phyloP scores from a whole-genome alignment of 108 stramenopile genomes.

The Aurantiochytrium sp. region DNA sequence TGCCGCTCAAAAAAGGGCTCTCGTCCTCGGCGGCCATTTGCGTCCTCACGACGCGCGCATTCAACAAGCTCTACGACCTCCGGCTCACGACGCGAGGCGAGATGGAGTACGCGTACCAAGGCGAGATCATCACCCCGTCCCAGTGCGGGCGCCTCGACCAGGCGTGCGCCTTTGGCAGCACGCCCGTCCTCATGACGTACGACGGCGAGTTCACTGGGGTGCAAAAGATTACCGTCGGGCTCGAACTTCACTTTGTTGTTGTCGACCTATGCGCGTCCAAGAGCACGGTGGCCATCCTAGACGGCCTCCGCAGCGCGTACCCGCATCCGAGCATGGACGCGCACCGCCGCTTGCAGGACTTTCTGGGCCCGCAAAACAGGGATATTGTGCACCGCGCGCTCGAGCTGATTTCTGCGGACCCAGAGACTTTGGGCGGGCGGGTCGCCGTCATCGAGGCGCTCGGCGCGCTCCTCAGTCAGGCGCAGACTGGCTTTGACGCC shows the following conservation, averaged over 20 bases:
- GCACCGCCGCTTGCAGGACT: slow-evolving; percentile 4
- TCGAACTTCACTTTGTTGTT: slow-evolving; percentile 30
- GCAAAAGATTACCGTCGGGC: not conserved
- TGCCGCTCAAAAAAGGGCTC: slow-evolving; percentile 45
- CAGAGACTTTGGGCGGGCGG: not conserved
- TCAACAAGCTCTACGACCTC: slow-evolving; percentile 28
- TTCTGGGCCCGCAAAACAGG: slow-evolving; percentile 3
- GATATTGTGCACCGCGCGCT: not conserved
- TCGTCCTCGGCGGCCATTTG: slow-evolving; percentile 44
- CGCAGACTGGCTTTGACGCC: slow-evolving; percentile 24
- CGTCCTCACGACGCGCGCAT: slow-evolving; percentile 37
- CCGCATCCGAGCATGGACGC: slow-evolving; percentile 18
- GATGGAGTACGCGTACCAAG: slow-evolving; percentile 43
- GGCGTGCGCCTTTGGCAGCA: slow-evolving; percentile 42
- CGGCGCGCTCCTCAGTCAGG: slow-evolving; percentile 31
- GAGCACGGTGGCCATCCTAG: slow-evolving; percentile 36
- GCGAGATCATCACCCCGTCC: slow-evolving; percentile 36
- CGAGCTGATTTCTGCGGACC: slow-evolving; percentile 24
- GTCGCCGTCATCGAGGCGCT: not conserved
- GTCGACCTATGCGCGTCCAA: slow-evolving; percentile 34
- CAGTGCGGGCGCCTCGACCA: slow-evolving; percentile 50
- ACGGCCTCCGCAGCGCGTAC: slow-evolving; percentile 29
- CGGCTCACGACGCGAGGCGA: slow-evolving; percentile 33
- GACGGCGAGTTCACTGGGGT: slow-evolving; percentile 32
- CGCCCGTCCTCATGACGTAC: slow-evolving; percentile 28